Conservation (phyloP, 495 filamentous ascomycete genomes). For the Xylaria nigripes region DNA sequence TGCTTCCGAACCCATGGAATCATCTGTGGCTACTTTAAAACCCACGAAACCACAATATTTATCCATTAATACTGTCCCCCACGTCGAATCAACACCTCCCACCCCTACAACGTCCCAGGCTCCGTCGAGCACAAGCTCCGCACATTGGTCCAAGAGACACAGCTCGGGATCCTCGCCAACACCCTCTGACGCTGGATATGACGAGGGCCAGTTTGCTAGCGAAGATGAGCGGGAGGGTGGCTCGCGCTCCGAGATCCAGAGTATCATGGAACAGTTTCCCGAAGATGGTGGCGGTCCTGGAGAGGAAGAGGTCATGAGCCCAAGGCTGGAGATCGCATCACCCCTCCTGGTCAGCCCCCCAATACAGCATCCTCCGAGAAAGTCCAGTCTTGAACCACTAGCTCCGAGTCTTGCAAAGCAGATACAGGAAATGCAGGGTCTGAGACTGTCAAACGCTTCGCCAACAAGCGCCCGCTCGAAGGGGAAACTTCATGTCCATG, state of each 20-base stretch:
- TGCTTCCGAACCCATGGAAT: constrained; percentile 38
- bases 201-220: constrained; percentile 42
- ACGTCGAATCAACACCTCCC: constrained; percentile 56
- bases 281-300: constrained; percentile 57
- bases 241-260: constrained; percentile 83
- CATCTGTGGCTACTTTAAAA: constrained; percentile 45
- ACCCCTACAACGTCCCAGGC: constrained; percentile 46
- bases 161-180: constrained; percentile 47
- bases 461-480: constrained; percentile 29
- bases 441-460: constrained; percentile 34
- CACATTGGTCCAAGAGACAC: constrained; percentile 21
- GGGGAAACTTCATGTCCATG: constrained; percentile 32
- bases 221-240: constrained; percentile 54
- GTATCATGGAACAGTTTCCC: constrained; percentile 84
- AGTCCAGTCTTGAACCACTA: constrained; percentile 71
- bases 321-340: constrained; percentile 62
- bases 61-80: constrained; percentile 36
- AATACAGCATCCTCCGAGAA: constrained; percentile 66
- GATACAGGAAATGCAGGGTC: constrained; percentile 39
- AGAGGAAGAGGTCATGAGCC: constrained; percentile 74
- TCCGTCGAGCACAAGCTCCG: constrained; percentile 43
- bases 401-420: constrained; percentile 39
- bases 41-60: constrained; percentile 38
- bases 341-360: constrained; percentile 55
- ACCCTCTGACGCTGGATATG: constrained; percentile 45